Conservation (phyloP, 1,139 yeast species). For the Diutina neorugosa region DNA sequence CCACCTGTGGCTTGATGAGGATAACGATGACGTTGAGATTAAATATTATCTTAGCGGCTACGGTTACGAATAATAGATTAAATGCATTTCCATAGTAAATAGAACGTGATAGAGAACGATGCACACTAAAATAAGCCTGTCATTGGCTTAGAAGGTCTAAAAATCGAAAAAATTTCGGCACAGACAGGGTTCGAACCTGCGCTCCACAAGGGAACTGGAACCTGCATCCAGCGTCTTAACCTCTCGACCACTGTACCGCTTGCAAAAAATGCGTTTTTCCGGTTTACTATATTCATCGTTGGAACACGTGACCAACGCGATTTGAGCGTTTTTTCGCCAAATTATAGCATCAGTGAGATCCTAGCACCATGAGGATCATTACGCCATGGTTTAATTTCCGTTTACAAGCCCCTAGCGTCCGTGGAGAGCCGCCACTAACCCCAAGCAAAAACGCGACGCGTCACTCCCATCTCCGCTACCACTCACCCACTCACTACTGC, state of each 20-base stretch:
- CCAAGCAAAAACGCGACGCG: background rate
- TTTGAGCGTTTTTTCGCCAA: background rate
- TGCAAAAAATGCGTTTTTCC: background rate
- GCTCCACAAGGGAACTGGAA: background rate
- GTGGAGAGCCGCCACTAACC: background rate
- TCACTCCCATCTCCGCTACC: background rate
- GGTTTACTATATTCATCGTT: background rate
- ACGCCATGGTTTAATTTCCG: too few relatives aligned
- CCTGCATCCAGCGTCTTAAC: background rate
- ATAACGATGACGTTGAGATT: constrained; percentile 42
- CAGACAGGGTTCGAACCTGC: constrained; percentile 1
- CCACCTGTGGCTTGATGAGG: constrained; percentile 41
- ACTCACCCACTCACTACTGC: background rate
- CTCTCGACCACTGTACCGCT: background rate
- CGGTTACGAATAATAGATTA: background rate
- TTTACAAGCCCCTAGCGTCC: too few relatives aligned
- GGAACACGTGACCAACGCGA: too few relatives aligned
- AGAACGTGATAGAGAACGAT: too few relatives aligned
- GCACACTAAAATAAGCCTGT: too few relatives aligned
- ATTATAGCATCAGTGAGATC: background rate
- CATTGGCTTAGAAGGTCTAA: too few relatives aligned
- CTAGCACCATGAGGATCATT: too few relatives aligned
- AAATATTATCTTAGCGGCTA: constrained; percentile 32
- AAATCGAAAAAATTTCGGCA: background rate
- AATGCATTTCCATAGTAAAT: background rate